Evolutionary conservation across 2,329 filamentous ascomycete genomes (phyloP).

Genomic region (Xylariales sp.): DNA sequence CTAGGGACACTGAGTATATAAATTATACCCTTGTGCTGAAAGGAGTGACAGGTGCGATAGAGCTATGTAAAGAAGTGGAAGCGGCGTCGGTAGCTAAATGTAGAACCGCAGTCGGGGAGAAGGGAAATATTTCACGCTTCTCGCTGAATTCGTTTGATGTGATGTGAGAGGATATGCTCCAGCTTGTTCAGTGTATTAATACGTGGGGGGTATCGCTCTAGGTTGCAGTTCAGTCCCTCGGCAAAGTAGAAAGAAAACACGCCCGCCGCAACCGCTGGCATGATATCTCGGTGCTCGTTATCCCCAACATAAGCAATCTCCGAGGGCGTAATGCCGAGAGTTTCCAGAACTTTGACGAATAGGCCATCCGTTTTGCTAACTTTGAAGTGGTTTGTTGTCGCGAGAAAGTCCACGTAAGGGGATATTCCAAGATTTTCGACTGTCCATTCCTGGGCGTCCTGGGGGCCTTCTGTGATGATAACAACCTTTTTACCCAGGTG

Average conservation of each 20-base stretch:
- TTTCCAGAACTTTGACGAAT: constrained; percentile 45
- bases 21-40: too few species aligned
- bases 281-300: constrained; percentile 46
- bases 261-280: constrained; percentile 45
- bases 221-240: constrained; percentile 31
- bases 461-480: constrained; percentile 60
- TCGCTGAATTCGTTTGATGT: not conserved
- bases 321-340: constrained; percentile 41
- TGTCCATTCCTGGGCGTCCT: constrained; percentile 60
- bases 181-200: constrained; percentile 37
- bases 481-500: constrained; percentile 53
- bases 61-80: too few species aligned
- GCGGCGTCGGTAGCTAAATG: too few species aligned
- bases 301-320: constrained; percentile 51
- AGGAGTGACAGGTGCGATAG: too few species aligned
- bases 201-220: constrained; percentile 33
- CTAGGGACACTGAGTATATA: too few species aligned
- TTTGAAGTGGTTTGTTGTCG: constrained; percentile 49
- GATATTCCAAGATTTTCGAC: constrained; percentile 49
- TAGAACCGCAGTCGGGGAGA: too few species aligned
- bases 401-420: constrained; percentile 42
- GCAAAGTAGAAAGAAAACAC: constrained; percentile 49
- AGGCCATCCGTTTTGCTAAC: constrained; percentile 47
- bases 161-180: constrained; percentile 30
- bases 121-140: not conserved